Conservation (phyloP, 352 stramenopile genomes). For the Phytophthora chlamydospora region DNA sequence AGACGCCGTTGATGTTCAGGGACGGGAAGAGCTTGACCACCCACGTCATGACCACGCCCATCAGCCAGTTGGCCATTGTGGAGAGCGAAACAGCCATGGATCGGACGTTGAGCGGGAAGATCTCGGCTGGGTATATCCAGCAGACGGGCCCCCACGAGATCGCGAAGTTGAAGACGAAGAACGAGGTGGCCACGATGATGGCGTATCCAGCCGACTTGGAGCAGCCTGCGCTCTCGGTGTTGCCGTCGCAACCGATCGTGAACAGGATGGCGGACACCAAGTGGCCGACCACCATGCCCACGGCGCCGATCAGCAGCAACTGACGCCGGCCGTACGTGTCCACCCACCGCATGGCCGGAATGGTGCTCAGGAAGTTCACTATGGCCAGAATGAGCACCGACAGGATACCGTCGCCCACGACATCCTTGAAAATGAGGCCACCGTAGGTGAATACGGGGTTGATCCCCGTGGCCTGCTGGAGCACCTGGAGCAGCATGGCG, state of each 20-base stretch:
- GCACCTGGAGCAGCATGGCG: constrained; percentile 52
- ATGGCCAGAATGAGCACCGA: constrained; percentile 55
- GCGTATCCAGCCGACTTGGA: constrained; percentile 43
- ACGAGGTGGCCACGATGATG: constrained; percentile 50
- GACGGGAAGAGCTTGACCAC: constrained; percentile 59
- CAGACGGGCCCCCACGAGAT: constrained; percentile 46
- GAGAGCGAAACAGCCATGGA: constrained; percentile 55
- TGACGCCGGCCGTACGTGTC: constrained; percentile 48
- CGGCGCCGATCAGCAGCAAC: constrained; percentile 45
- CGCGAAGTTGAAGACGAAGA: constrained; percentile 52
- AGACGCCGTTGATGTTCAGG: constrained; percentile 49
- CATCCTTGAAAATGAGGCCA: constrained; percentile 58
- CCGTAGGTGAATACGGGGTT: constrained; percentile 57
- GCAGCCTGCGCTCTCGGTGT: constrained; percentile 41
- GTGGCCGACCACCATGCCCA: constrained; percentile 55
- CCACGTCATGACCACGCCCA: constrained; percentile 56
- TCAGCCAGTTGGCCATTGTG: constrained; percentile 58
- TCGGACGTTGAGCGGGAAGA: constrained; percentile 46
- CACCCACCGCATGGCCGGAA: constrained; percentile 55
- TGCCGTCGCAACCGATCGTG: constrained; percentile 43
- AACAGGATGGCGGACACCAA: constrained; percentile 47
- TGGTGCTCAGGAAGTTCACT: constrained; percentile 57
- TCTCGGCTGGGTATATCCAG: constrained; percentile 50
- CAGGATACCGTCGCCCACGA: constrained; percentile 46
- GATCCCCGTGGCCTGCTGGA: constrained; percentile 57